Conservation (phyloP, 2,329 filamentous ascomycete species). For the Calonectria crousiana region DNA sequence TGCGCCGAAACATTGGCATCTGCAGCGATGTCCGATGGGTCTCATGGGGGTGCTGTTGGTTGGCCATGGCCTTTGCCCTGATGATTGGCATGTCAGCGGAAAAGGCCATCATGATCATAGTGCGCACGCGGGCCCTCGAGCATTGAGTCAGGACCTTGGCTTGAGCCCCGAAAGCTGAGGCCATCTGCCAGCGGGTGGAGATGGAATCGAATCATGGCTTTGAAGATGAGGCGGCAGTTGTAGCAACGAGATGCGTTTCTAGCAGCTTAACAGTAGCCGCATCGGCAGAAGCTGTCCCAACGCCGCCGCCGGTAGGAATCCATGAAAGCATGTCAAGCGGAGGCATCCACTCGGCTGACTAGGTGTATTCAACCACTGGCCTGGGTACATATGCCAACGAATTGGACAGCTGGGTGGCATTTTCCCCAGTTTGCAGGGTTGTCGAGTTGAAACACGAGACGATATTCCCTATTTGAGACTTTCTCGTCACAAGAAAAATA, state of each 20-base stretch:
- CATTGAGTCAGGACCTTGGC: slow-evolving; percentile 11
- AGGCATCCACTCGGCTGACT: neutral
- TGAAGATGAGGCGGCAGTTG: neutral
- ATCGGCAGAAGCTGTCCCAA: neutral
- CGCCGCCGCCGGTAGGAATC: neutral
- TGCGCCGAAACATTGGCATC: neutral
- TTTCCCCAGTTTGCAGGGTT: neutral
- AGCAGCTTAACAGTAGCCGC: neutral
- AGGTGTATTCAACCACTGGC: neutral
- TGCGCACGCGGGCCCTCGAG: slow-evolving; percentile 4
- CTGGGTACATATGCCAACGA: neutral
- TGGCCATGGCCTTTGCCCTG: neutral
- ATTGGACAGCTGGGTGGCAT: neutral
- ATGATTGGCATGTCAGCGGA: neutral
- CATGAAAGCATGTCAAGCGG: neutral
- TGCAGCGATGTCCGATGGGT: neutral
- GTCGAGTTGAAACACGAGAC: slow-evolving; percentile 4
- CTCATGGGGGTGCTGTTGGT: neutral
- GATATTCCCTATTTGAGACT: neutral
- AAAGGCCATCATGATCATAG: neutral
- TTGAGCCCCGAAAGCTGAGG: slow-evolving; percentile 19
- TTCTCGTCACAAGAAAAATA: neutral
- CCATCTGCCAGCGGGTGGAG: slow-evolving; percentile 11
- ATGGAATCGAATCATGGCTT: slow-evolving; percentile 17
- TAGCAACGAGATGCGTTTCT: neutral